Evolutionary conservation across 805 yeast species (phyloP).

Genomic region (Phaffomyces thermotolerans): DNA sequence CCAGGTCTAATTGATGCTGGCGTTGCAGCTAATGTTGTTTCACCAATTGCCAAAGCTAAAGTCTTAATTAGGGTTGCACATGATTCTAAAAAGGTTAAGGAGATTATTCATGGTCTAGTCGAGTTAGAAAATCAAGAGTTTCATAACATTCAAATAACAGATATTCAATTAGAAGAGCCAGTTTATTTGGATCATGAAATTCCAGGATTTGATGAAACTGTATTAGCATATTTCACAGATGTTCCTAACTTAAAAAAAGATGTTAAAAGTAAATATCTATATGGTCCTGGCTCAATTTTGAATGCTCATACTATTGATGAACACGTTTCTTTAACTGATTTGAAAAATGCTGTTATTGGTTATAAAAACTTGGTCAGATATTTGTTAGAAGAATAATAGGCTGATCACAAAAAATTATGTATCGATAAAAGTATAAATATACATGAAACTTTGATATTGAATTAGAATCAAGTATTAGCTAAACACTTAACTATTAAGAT

Average conservation of each 20-base stretch:
- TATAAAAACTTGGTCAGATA: slow-evolving; percentile 29
- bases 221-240: slow-evolving; percentile 48
- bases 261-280: slow-evolving; percentile 37
- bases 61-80: slow-evolving; percentile 49
- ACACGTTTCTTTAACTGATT: slow-evolving; percentile 39
- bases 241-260: slow-evolving; percentile 34
- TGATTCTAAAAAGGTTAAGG: slow-evolving; percentile 31
- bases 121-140: slow-evolving; percentile 24
- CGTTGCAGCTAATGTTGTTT: slow-evolving; percentile 59
- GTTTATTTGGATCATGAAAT: slow-evolving; percentile 42
- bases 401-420: no score
- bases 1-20: slow-evolving; percentile 54
- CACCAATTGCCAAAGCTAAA: slow-evolving; percentile 47
- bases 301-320: slow-evolving; percentile 58
- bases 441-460: no score
- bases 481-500: no score
- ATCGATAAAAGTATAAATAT: no score
- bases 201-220: slow-evolving; percentile 53
- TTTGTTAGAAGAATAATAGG: slow-evolving; percentile 4
- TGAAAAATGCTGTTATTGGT: slow-evolving; percentile 45
- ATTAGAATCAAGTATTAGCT: no score
- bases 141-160: slow-evolving; percentile 17
- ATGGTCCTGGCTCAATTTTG: slow-evolving; percentile 60
- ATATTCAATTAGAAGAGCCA: slow-evolving; percentile 27
- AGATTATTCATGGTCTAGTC: slow-evolving; percentile 24